Conservation (phyloP, 2,329 filamentous ascomycete genomes). For the Camillea tinctor region DNA sequence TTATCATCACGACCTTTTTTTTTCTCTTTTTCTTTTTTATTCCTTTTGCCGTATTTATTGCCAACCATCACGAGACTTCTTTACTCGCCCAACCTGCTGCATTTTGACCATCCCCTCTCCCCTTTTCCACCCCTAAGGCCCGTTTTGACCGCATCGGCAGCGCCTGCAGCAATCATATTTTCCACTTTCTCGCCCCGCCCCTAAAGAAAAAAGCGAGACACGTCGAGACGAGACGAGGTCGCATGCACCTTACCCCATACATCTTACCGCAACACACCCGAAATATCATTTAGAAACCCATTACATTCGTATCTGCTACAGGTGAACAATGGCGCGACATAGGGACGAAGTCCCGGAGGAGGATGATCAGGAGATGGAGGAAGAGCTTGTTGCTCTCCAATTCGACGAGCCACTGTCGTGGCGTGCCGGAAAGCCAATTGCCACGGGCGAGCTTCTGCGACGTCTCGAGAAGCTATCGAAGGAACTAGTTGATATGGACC, state of each 20-base stretch:
- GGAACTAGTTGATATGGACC: conserved; percentile 82
- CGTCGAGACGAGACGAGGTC: neutral
- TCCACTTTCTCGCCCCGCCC: neutral
- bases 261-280: neutral
- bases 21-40: no score
- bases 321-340: conserved; percentile 38
- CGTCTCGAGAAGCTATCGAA: conserved; percentile 78
- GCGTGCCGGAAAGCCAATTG: conserved; percentile 86
- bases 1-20: neutral
- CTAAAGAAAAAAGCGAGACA: neutral
- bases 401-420: conserved; percentile 89
- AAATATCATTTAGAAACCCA: neutral
- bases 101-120: neutral
- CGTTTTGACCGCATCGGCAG: neutral
- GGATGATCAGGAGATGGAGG: conserved; percentile 39
- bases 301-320: neutral
- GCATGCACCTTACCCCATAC: neutral
- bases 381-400: conserved; percentile 52
- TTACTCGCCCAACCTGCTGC: neutral
- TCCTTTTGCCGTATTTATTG: neutral
- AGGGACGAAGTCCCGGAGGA: conserved; percentile 39
- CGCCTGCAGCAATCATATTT: neutral
- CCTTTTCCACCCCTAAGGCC: neutral
- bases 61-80: conserved; percentile 2
- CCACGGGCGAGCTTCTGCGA: conserved; percentile 76